Evolutionary conservation across 2,329 filamentous ascomycete genomes (phyloP).

Genomic region (Stromatinia cepivora): DNA sequence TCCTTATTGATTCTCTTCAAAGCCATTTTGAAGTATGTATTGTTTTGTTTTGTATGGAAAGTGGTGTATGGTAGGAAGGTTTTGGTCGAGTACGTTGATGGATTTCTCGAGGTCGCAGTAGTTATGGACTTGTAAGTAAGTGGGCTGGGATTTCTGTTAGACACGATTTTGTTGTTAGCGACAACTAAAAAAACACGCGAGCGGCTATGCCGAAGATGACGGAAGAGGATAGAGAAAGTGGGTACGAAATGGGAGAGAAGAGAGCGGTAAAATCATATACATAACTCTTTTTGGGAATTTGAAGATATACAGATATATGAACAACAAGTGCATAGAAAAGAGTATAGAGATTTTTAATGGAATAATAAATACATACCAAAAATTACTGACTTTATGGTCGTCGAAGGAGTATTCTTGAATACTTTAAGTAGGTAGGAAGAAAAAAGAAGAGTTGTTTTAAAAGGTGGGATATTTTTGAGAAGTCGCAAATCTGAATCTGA

Average conservation of each 20-base stretch:
- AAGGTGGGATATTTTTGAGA: not conserved
- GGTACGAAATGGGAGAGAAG: constrained; percentile 1
- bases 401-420: not conserved
- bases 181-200: constrained; percentile 31
- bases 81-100: constrained; percentile 28
- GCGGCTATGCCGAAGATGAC: constrained; percentile 31
- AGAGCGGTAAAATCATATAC: not conserved
- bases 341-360: not conserved
- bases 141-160: constrained; percentile 23
- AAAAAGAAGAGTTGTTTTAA: not conserved
- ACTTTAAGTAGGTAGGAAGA: not conserved
- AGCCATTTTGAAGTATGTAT: constrained; percentile 59
- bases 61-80: constrained; percentile 23
- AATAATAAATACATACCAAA: not conserved
- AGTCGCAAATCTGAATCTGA: not conserved
- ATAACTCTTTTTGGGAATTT: not conserved
- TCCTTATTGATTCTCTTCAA: constrained; percentile 96
- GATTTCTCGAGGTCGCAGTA: constrained; percentile 34
- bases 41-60: constrained; percentile 33
- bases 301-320: constrained; percentile 19
- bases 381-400: not conserved
- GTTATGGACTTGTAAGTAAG: constrained; percentile 32
- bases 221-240: constrained; percentile 24
- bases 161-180: constrained; percentile 32
- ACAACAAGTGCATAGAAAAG: not conserved